A percentile compares a stretch with the other conserved stretches of the same genome.
Evolutionary conservation across 176 grass and related monocot species (phyloP).

Genomic region (Oryza longistaminata): DNA sequence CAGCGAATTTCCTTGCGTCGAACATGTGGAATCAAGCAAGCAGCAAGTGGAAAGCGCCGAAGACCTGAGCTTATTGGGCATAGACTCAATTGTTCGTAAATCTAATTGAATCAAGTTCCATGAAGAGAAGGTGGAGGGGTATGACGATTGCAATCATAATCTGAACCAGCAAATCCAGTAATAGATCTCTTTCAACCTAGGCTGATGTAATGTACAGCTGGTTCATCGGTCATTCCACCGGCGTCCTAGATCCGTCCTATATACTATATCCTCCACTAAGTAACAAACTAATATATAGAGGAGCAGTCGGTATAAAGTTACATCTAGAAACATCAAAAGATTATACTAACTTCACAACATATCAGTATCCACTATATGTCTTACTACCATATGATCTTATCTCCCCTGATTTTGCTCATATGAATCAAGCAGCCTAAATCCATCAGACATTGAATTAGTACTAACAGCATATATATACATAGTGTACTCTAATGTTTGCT

Average conservation of each 20-base stretch:
- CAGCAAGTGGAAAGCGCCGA: neutral
- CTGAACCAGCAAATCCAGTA: neutral
- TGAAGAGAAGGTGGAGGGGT: neutral
- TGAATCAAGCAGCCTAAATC: neutral
- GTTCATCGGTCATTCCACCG: neutral
- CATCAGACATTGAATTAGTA: neutral
- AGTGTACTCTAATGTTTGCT: neutral
- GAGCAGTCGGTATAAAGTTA: neutral
- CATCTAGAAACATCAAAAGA: neutral
- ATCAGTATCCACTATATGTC: neutral
- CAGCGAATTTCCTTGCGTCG: neutral
- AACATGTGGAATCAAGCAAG: neutral
- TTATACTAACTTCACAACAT: neutral
- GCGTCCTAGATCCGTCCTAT: neutral
- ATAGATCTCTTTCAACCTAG: neutral
- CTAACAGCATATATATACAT: neutral
- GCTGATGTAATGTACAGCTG: neutral
- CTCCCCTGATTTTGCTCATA: neutral
- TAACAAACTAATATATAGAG: neutral
- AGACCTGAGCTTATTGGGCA: neutral
- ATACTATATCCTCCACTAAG: neutral
- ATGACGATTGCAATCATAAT: neutral
- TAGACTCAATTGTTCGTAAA: neutral
- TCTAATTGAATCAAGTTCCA: neutral
- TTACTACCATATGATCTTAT: neutral